Evolutionary conservation across 352 stramenopile genomes (phyloP).

Genomic region (Pythium monospermum): DNA sequence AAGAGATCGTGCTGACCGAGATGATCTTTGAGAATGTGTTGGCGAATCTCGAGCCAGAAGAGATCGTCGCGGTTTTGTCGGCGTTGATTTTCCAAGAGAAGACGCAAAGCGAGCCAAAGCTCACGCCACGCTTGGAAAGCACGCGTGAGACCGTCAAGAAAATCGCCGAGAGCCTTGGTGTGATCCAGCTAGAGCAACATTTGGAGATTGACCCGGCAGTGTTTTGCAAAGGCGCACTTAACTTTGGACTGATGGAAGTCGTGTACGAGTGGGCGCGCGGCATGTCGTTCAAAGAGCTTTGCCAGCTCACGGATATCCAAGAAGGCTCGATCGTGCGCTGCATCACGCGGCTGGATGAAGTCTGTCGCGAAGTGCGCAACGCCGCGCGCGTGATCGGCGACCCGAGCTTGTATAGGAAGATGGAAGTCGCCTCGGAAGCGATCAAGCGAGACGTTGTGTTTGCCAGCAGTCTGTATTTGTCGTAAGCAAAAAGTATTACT

Average conservation of each 20-base stretch:
- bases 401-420: conserved; percentile 94
- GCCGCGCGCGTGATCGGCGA: conserved; percentile 94
- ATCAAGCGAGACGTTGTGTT: conserved; percentile 99
- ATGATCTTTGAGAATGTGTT: conserved; percentile 99
- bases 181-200: conserved; percentile 81
- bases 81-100: conserved; percentile 97
- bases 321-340: conserved; percentile 97
- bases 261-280: conserved; percentile 98
- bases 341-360: conserved; percentile 97
- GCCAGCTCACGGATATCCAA: conserved; percentile 93
- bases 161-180: conserved; percentile 72
- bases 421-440: conserved; percentile 94
- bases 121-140: conserved; percentile 64
- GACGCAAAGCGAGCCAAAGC: conserved; percentile 64
- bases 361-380: conserved; percentile 96
- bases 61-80: conserved; percentile 96
- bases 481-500: too few species aligned
- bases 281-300: conserved; percentile 96
- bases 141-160: conserved; percentile 86
- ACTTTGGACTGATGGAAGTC: conserved; percentile 94
- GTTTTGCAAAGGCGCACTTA: conserved; percentile 89
- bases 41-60: conserved; percentile 93
- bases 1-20: conserved; percentile 97
- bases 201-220: conserved; percentile 89
- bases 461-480: conserved; percentile 93